Evolutionary conservation across 2,329 filamentous ascomycete genomes (phyloP), one percentile per base, ranked within the genome.

Genomic region (Periconia sp.): DNA sequence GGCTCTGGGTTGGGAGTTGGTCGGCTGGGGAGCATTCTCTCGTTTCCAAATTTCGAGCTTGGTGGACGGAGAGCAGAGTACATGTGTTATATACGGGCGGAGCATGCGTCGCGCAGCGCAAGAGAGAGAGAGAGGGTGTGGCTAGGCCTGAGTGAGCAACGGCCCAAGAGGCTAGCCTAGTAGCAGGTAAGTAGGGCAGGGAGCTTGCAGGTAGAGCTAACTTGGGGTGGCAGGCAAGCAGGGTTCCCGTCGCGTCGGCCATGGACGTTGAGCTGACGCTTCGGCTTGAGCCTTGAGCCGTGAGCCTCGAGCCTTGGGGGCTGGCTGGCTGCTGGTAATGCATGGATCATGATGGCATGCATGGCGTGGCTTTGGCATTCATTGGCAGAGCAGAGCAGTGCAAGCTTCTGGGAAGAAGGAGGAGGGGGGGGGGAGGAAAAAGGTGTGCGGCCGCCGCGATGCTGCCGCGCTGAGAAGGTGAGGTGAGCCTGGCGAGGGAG

Each of bases 261-360:
- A 55, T 63, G 56, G 64, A 64, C 62, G 61, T 68, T 58, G 62
- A 56, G 68, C 65, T 70, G 57, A 70, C 64, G 57, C 63, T 61
- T 63, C 33, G 33, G 33, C 33, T 37, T 37, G 64, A 27, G 23
- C 23, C 23, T 27, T 27, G 23, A 27, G 23, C 23, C 23, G 3
- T 27, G 23, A 27, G 23, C 23, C 23, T 27, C 8, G 23, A 27
- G 23, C 23, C 23, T 27, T 27, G 23, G 8, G 23, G n/a, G n/a
- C n/a, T n/a, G n/a, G n/a, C n/a, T n/a, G n/a, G n/a, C n/a, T n/a
- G n/a, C n/a, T n/a, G n/a, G n/a, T n/a, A n/a, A n/a, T n/a, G n/a
- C n/a, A n/a, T 27, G 23, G 23, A 27, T 27, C 23, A 27, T 27
- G 23, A 27, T 8, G 23, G 8, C 23, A n/a, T n/a, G n/a, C n/a